Percentiles rank a stretch among this genome's conserved stretches.
Conservation (phyloP, 495 filamentous ascomycete species). For the Talaromyces proteolyticus region DNA sequence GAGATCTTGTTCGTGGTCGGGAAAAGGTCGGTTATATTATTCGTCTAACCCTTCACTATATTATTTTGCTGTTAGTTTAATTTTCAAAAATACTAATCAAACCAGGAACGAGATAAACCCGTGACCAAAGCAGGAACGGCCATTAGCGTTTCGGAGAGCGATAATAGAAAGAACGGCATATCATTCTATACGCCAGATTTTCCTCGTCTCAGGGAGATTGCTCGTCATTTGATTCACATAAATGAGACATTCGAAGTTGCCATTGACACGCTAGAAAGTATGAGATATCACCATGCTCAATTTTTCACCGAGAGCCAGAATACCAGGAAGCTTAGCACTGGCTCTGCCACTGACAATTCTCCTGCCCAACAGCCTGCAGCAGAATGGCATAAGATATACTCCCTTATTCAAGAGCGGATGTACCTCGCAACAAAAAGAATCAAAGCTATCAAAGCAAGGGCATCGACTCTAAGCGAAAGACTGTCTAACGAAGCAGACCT, state of each 20-base stretch:
- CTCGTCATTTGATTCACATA: constrained; percentile 41
- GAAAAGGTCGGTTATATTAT: constrained; percentile 11
- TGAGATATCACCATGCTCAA: constrained; percentile 22
- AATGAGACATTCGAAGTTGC: constrained; percentile 39
- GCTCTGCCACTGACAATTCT: no score
- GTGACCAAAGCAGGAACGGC: neutral
- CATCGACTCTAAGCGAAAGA: constrained; percentile 20
- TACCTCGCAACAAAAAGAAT: constrained; percentile 12
- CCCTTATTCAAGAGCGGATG: constrained; percentile 12
- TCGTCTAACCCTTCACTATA: no score
- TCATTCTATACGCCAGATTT: constrained; percentile 21
- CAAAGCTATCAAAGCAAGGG: constrained; percentile 13
- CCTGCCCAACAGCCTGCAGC: no score
- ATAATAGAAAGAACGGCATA: constrained; percentile 3
- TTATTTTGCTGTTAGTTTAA: no score
- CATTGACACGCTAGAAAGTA: constrained; percentile 22
- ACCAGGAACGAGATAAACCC: neutral
- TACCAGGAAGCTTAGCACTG: neutral
- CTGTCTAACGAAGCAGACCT: constrained; percentile 40
- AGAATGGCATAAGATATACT: constrained; percentile 1
- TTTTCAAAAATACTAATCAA: neutral
- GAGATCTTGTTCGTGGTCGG: constrained; percentile 10
- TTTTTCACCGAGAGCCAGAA: constrained; percentile 7
- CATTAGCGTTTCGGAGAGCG: neutral
- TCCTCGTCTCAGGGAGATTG: constrained; percentile 34